Percentiles rank a stretch among this genome's conserved stretches.
phyloP scores from a whole-genome alignment of 1,284 basidiomycete species.

The Leccinum griseonigrum region DNA sequence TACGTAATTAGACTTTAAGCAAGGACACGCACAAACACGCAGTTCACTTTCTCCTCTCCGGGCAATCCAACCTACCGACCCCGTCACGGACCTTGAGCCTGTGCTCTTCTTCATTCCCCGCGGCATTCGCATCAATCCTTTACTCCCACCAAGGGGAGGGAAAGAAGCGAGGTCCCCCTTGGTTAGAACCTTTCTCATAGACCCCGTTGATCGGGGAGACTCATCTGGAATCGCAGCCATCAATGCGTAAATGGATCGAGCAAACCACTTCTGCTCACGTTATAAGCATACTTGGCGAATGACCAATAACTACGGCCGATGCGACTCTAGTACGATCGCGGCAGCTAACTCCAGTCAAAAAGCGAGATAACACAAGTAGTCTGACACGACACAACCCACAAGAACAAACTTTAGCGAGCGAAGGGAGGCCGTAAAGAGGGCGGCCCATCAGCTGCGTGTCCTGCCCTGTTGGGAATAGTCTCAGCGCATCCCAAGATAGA shows the following conservation, averaged over 20 bases:
- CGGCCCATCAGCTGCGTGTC: conserved; percentile 34
- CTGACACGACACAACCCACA: conserved; percentile 11
- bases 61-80: conserved; percentile 18
- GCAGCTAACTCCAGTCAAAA: conserved; percentile 17
- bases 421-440: conserved; percentile 31
- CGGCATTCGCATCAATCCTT: conserved; percentile 23
- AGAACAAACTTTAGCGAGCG: conserved; percentile 12
- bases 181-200: conserved; percentile 4
- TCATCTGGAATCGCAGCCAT: conserved; percentile 10
- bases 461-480: conserved; percentile 15
- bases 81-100: conserved; percentile 24
- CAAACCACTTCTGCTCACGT: conserved; percentile 16
- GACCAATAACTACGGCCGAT: conserved; percentile 11
- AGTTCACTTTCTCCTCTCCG: conserved; percentile 17
- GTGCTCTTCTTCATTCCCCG: conserved; percentile 26
- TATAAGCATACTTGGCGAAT: conserved; percentile 7
- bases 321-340: conserved; percentile 4
- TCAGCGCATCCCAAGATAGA: conserved; percentile 19
- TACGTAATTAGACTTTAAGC: conserved; percentile 39
- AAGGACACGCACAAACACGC: conserved; percentile 30
- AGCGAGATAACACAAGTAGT: conserved; percentile 9
- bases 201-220: conserved; percentile 27
- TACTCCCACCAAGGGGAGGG: conserved; percentile 14
- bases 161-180: conserved; percentile 9
- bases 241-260: conserved; percentile 10